These are phyloP conservation scores for Solanum chilense DNA, from an alignment of 257 asterid species.

Conservation along the genomic window DNA sequence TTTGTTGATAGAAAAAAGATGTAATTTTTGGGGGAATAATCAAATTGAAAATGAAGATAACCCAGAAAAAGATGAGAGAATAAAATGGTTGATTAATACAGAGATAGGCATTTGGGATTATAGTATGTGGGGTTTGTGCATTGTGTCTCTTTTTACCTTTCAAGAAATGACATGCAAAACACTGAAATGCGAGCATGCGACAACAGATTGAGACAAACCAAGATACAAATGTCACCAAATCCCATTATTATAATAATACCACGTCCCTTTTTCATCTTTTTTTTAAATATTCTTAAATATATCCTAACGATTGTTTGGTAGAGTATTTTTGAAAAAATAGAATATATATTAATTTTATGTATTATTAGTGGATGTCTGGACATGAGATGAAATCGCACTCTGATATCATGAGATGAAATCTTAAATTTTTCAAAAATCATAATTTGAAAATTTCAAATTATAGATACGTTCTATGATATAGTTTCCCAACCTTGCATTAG, in stretches of 20 bases:
- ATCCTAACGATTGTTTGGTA: too few species aligned
- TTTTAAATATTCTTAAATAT: too few species aligned
- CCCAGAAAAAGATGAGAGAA: not conserved
- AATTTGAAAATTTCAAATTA: too few species aligned
- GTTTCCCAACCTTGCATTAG: not conserved
- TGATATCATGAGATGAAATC: too few species aligned
- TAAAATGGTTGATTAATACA: not conserved
- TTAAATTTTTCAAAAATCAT: too few species aligned
- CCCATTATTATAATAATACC: not conserved
- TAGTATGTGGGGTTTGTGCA: not conserved
- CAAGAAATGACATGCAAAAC: constrained; percentile 8
- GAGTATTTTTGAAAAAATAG: too few species aligned
- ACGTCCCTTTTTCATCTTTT: not conserved
- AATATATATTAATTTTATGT: too few species aligned
- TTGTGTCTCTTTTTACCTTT: not conserved
- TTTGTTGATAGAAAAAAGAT: not conserved
- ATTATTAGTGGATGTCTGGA: too few species aligned
- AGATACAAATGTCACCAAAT: not conserved
- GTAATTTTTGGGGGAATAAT: not conserved
- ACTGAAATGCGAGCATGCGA: not conserved
- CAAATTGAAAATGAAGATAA: not conserved
- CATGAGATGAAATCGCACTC: too few species aligned
- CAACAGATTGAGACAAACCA: not conserved
- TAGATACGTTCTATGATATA: too few species aligned
- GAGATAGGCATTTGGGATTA: not conserved